A percentile compares a stretch with the other conserved stretches of the same genome.
Evolutionary conservation across 106 monocot genomes (phyloP).

Genomic region (Acanthochlamys bracteata): DNA sequence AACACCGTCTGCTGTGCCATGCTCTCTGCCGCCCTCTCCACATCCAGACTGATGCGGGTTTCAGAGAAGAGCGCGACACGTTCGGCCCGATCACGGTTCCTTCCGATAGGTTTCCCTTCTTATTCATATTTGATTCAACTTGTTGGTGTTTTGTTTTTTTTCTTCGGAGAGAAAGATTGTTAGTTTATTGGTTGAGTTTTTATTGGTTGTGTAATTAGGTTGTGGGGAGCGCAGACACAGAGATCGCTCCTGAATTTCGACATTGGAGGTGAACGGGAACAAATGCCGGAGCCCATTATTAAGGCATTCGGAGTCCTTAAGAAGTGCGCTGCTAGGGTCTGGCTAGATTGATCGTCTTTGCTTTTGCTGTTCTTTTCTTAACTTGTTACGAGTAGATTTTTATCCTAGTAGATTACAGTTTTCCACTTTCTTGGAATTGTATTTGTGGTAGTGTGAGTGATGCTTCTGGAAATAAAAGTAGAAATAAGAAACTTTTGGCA

Average conservation of each 20-base stretch:
- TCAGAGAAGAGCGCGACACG: constrained; percentile 81
- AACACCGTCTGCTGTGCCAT: background rate
- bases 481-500: too few relatives aligned
- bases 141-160: background rate
- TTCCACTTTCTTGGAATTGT: too few relatives aligned
- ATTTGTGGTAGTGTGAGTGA: too few relatives aligned
- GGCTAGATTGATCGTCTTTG: background rate
- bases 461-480: too few relatives aligned
- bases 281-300: constrained; percentile 87
- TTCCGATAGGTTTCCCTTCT: constrained; percentile 45
- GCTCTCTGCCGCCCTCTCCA: constrained; percentile 12
- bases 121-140: background rate
- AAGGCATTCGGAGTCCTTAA: constrained; percentile 82
- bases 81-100: constrained; percentile 78
- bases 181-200: too few relatives aligned
- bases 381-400: too few relatives aligned
- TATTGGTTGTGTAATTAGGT: constrained; percentile 22
- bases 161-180: too few relatives aligned
- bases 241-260: constrained; percentile 95
- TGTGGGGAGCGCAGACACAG: constrained; percentile 98
- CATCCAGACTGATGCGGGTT: constrained; percentile 41
- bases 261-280: constrained; percentile 76
- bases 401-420: too few relatives aligned
- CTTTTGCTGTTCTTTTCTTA: too few relatives aligned
- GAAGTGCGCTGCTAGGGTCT: constrained; percentile 92